Base-by-base conservation (phyloP, 2,329 filamentous ascomycete genomes). In the Trichoderma sp. region DNA sequence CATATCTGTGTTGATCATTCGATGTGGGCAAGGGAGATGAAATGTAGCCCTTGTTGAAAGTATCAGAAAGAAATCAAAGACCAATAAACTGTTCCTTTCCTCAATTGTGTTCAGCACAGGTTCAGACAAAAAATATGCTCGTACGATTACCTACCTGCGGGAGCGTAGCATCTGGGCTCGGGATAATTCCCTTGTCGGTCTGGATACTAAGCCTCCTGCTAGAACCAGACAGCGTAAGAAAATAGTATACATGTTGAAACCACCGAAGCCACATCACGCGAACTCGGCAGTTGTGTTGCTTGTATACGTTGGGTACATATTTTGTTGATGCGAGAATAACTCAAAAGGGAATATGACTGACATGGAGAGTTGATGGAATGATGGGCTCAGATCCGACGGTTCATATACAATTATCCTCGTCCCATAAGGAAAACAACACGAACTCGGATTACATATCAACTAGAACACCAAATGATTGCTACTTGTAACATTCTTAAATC, bases 231-330 rank as follows among this genome's bases (percentile, higher is more conserved):
- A 8, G 53, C n/a, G 53, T 57, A 57, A 57, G 53, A 57, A 57
- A 57, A 57, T 57, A 57, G 53, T 30, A 57, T 30, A 30, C 53
- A 57, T 57, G 26, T 20, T 23, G 53, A 30, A 57, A 57, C 53
- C 13, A 57, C 53, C 13, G 3, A 57, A 8, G 53, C 53, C 2
- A 57, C 53, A 50, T 50, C 43, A 50, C 43, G n/a, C 43, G 8
- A 20, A 50, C 1, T 20, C 8, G n/a, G 43, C n/a, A 20, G 17
- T 17, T 57, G 47, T 2, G 20, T 13, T 23, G 47, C 20, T 12
- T 23, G 5, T 23, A 23, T 53, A 6, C 47, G 20, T 12, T 23
- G 47, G 20, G 1, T n/a, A 43, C 39, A 23, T 12, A 53, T 23
- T 53, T 53, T 13, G n/a, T 50, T 50, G n/a, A 53, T 53, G 47